Percentiles rank a stretch among this genome's conserved stretches.
Evolutionary conservation across 2,329 filamentous ascomycete genomes (phyloP).

Genomic region (Apiospora aurea): DNA sequence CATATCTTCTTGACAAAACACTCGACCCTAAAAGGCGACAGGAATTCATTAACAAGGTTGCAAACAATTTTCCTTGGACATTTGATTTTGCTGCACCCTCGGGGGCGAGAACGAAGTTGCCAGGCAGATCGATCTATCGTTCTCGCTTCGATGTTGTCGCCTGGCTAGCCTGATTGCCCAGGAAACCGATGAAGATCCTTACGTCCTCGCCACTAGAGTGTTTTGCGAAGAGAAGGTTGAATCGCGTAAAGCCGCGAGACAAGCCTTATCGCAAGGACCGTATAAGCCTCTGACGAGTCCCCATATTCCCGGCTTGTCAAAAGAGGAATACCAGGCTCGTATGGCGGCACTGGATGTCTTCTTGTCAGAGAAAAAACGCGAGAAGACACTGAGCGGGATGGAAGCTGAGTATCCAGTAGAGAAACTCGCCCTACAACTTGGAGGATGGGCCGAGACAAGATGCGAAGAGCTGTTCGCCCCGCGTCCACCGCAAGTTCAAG

Average conservation of each 20-base stretch:
- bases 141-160: conserved; percentile 35
- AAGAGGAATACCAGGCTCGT: not conserved
- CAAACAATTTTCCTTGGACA: conserved; percentile 31
- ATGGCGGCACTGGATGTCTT: not conserved
- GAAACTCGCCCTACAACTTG: not conserved
- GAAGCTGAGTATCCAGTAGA: not conserved
- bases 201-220: conserved; percentile 32
- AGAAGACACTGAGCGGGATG: not conserved
- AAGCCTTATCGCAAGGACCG: conserved; percentile 23
- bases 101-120: conserved; percentile 15
- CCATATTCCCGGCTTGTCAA: not conserved
- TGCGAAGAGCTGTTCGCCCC: not conserved
- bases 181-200: conserved; percentile 27
- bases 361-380: not conserved
- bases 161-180: conserved; percentile 32
- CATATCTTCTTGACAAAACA: not conserved
- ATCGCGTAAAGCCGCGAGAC: conserved; percentile 18
- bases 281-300: conserved; percentile 29
- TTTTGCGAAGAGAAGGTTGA: conserved; percentile 34
- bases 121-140: conserved; percentile 32
- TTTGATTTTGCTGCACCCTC: conserved; percentile 26
- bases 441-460: not conserved
- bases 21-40: not conserved
- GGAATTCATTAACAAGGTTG: not conserved
- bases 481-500: not conserved